phyloP scores from a whole-genome alignment of 352 stramenopile species.

The Pythium grandisporangium region DNA sequence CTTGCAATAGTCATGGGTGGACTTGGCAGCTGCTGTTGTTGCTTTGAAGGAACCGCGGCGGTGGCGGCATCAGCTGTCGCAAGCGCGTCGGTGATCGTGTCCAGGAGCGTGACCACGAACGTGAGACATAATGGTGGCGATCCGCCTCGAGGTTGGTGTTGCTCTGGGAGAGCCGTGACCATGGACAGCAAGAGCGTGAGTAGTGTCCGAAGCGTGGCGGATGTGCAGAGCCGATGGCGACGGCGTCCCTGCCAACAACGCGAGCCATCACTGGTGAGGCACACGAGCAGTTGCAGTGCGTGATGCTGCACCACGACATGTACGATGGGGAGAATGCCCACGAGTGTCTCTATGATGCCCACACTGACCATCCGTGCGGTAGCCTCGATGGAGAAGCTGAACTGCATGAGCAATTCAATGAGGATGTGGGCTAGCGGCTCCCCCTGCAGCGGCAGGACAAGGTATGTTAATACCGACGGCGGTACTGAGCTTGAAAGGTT shows the following conservation, averaged over 20 bases:
- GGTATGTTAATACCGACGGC: no score
- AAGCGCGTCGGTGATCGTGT: constrained; percentile 8
- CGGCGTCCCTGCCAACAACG: neutral
- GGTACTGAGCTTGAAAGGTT: no score
- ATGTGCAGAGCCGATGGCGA: constrained; percentile 4
- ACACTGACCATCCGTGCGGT: neutral
- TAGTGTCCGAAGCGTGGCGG: neutral
- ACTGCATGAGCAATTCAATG: constrained; percentile 7
- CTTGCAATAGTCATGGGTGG: no score
- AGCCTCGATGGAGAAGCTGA: constrained; percentile 5
- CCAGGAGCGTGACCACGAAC: constrained; percentile 5
- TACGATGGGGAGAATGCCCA: constrained; percentile 9
- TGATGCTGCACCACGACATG: neutral
- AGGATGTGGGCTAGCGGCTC: constrained; percentile 10
- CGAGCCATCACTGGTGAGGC: constrained; percentile 1
- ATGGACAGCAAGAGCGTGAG: neutral
- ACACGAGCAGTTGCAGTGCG: constrained; percentile 12
- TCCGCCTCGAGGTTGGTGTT: no score
- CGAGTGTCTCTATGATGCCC: constrained; percentile 10
- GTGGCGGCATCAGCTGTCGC: constrained; percentile 6
- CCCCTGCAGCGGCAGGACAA: no score
- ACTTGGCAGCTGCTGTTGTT: no score
- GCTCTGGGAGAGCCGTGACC: neutral
- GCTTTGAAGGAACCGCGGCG: no score
- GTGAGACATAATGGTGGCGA: no score